Conservation (phyloP, 208 protist genomes). For the Leishmania turanica region DNA sequence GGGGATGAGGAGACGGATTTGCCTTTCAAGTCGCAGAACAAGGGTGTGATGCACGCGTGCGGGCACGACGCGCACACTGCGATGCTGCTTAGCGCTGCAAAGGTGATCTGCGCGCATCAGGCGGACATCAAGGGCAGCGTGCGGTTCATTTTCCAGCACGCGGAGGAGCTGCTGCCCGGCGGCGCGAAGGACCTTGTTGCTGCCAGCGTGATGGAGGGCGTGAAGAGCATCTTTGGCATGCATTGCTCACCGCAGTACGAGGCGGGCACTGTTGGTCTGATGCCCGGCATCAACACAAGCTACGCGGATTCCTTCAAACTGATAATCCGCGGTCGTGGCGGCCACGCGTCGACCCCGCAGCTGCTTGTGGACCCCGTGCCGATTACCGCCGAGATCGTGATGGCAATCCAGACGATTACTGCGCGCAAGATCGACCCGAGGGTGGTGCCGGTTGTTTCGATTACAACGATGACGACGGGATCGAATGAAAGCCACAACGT, state of each 20-base stretch:
- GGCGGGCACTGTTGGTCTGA: slow-evolving; percentile 32
- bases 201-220: slow-evolving; percentile 53
- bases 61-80: slow-evolving; percentile 72
- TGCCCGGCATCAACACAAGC: slow-evolving; percentile 37
- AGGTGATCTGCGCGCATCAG: slow-evolving; percentile 59
- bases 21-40: slow-evolving; percentile 58
- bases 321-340: slow-evolving; percentile 52
- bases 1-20: slow-evolving; percentile 66
- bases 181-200: slow-evolving; percentile 56
- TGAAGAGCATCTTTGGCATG: slow-evolving; percentile 64
- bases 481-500: slow-evolving; percentile 66
- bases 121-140: slow-evolving; percentile 59
- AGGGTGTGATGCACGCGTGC: slow-evolving; percentile 75
- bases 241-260: slow-evolving; percentile 37
- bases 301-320: slow-evolving; percentile 56
- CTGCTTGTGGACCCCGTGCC: slow-evolving; percentile 62
- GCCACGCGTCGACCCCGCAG: slow-evolving; percentile 63
- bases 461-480: slow-evolving; percentile 55
- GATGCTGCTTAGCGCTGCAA: slow-evolving; percentile 71
- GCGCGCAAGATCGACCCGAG: slow-evolving; percentile 48
- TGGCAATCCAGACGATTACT: slow-evolving; percentile 59
- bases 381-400: slow-evolving; percentile 61
- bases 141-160: slow-evolving; percentile 80
- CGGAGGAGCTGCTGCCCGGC: slow-evolving; percentile 66
- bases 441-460: slow-evolving; percentile 50